Base-by-base conservation (phyloP, 805 yeast species). In the Debaryomyces hansenii region DNA sequence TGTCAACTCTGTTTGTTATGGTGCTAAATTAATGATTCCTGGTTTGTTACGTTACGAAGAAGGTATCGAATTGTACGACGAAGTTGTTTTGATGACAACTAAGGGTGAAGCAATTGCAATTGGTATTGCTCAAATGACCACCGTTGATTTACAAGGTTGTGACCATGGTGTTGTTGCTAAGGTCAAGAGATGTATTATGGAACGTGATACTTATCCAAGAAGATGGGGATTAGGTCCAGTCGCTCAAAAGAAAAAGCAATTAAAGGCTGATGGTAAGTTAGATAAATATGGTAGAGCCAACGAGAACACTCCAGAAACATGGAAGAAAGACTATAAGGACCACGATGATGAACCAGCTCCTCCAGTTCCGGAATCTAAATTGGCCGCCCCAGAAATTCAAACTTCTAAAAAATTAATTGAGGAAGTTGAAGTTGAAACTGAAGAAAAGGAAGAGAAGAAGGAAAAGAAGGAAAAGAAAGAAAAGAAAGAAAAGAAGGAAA, bases 141-240 rank as follows among this genome's bases (percentile, higher is more conserved):
- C 97, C 49, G 97, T 91, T 50, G 99, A 94, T 67, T 79, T 94
- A 60, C 91, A 97, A 51, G 75, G 94, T 28, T 92, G 98, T 74
- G 99, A 94, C 72, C 99, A 94, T 67, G 99, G 99, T 63, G 90
- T 91, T 50, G 99, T 92, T 63, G 97, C 99, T 57, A 90, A 89
- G 78, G 96, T 94, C 64, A 94, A 94, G 82, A 88, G 99, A 78
- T 92, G 98, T 78, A 94, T 94, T 62, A 94, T 94, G 99, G 99
- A 94, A 78, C 86, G 99, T 78, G 99, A 94, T 70, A 83, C 96
- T 43, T 94, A 94, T 72, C 99, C 99, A 74, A 87, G 99, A 81
- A 86, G 97, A 81, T 94, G 99, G 99, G 99, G 99, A 52, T 77
- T 94, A 60, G 99, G 99, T 60, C 99, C 99, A 60, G 89, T 91